phyloP scores from a whole-genome alignment of 257 asterid genomes.

The Solanum pinnatisectum region DNA sequence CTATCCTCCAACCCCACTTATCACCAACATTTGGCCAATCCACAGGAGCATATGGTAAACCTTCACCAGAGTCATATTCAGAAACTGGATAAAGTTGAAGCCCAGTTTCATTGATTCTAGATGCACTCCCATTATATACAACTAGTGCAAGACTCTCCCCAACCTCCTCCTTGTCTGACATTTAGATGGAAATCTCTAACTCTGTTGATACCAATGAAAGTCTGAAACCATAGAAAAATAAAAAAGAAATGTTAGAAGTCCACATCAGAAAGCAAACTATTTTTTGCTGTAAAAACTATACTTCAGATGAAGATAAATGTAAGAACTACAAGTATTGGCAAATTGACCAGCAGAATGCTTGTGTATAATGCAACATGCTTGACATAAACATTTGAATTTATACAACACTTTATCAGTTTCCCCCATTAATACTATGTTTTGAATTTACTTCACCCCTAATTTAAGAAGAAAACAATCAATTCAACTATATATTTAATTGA shows the following conservation, averaged over 20 bases:
- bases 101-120: not conserved
- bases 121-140: not conserved
- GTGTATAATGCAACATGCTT: not conserved
- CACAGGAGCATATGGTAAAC: not conserved
- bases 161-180: slow-evolving; percentile 2
- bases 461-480: too few species aligned
- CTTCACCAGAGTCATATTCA: slow-evolving; percentile 43
- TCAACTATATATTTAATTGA: too few species aligned
- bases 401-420: too few species aligned
- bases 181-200: not conserved
- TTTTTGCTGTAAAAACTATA: not conserved
- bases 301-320: not conserved
- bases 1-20: slow-evolving; percentile 63
- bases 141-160: slow-evolving; percentile 32
- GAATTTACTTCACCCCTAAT: too few species aligned
- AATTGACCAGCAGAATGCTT: not conserved
- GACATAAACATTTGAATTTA: not conserved
- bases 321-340: not conserved
- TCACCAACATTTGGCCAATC: slow-evolving; percentile 86
- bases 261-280: not conserved
- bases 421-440: too few species aligned
- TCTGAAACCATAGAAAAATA: not conserved
- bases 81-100: slow-evolving; percentile 14
- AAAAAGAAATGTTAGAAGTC: not conserved
- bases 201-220: not conserved